Conservation (phyloP, 345 rosid species). For the Raphanus raphanistrum region DNA sequence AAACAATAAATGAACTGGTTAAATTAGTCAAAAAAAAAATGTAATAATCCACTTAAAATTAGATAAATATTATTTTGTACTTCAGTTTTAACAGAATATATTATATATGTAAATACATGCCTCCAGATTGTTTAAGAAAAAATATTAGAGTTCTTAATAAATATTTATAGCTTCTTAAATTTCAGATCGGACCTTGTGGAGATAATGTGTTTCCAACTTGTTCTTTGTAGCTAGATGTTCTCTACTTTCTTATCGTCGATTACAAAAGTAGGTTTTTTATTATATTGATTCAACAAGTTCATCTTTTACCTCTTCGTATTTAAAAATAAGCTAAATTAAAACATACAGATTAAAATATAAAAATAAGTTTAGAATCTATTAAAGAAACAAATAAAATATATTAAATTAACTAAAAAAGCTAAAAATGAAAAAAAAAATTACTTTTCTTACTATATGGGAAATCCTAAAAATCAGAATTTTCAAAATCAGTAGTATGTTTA, state of each 20-base stretch:
- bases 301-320: not conserved
- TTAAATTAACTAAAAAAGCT: not conserved
- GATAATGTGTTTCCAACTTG: not conserved
- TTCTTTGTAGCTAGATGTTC: not conserved
- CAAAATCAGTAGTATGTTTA: not conserved
- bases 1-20: no score
- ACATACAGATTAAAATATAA: not conserved
- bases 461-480: not conserved
- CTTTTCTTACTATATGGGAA: not conserved
- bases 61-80: no score
- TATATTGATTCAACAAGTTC: not conserved
- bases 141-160: no score
- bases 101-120: no score
- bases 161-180: no score
- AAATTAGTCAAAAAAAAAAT: no score
- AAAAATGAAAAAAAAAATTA: not conserved
- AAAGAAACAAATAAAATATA: not conserved
- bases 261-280: not conserved
- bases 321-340: not conserved
- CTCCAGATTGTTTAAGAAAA: no score
- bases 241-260: not conserved
- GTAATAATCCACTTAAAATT: no score
- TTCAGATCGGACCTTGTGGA: no score
- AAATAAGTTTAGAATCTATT: not conserved
- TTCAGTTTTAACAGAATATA: no score